Base-by-base conservation (phyloP, 2,329 filamentous ascomycete genomes). In the Arachnomyces sp. region DNA sequence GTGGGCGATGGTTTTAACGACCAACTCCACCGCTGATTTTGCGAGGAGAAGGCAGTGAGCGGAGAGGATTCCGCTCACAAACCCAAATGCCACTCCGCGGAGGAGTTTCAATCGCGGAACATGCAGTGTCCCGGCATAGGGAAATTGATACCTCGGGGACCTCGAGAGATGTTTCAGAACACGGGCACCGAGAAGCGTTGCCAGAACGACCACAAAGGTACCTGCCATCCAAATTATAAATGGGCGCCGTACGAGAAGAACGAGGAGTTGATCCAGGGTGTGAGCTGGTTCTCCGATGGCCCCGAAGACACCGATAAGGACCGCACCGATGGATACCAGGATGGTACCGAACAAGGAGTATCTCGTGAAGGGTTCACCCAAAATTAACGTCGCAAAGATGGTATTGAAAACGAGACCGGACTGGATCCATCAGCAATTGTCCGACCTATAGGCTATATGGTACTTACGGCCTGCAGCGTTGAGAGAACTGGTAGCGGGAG, bases 321-420 rank as follows among this genome's bases (percentile, higher is more conserved):
- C 71, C n/a, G 92, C 92, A 39, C 92, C 92, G 15, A 72, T 73
- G 47, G 86, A 90, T 31, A 96, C 92, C 36, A 98, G 77, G 38
- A 92, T 54, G 1, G 92, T 98, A 29, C 92, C 92, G 55, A 86
- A 77, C 29, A 94, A 73, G n/a, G 90, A 95, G 75, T 88, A 93
- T 60, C 77, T 78, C 38, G 92, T 96, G 65, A 96, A 98, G 3
- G 89, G 86, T 65, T 98, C 90, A 56, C 84, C 82, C 35, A 98
- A 76, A 55, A 96, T 86, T 42, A 96, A 69, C 33, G 88, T 93
- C 46, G 92, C 92, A 73, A 93, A 95, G 63, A 96, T 87, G 42
- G 90, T 95, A 71, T 98, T 98, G 74, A 98, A 98, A 46, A 98
- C 92, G 40, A 98, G 75, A 33, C 92, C 92, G 3, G 90, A 94